These are phyloP conservation scores for Coprinopsis marcescibilis DNA, from an alignment of 768 basidiomycete genomes.

Conservation along the genomic window DNA sequence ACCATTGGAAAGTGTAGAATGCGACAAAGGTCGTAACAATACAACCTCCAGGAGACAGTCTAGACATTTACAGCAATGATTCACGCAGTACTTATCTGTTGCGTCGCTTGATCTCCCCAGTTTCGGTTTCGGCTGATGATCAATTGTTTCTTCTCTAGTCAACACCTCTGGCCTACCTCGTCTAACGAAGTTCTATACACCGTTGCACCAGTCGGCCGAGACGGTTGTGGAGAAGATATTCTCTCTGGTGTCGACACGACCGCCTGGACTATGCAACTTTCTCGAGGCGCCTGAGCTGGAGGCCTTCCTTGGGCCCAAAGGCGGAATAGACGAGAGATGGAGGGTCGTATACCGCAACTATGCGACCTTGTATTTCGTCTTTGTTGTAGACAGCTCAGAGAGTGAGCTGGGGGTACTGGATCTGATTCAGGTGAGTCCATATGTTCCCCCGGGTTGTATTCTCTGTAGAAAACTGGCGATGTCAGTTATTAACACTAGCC, in stretches of 20 bases:
- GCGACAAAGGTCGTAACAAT: too few relatives aligned
- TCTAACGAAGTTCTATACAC: slow-evolving; percentile 85
- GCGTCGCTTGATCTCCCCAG: slow-evolving; percentile 22
- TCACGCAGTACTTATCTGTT: slow-evolving; percentile 83
- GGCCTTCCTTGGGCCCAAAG: slow-evolving; percentile 57
- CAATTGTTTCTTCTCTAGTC: slow-evolving; percentile 41
- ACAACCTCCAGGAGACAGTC: neutral
- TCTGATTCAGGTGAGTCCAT: slow-evolving; percentile 77
- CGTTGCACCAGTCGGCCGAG: slow-evolving; percentile 61
- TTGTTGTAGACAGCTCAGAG: slow-evolving; percentile 94
- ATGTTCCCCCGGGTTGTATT: neutral
- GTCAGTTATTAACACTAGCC: too few relatives aligned
- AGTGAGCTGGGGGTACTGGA: slow-evolving; percentile 96
- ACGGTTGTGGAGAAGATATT: slow-evolving; percentile 85
- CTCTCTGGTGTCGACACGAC: slow-evolving; percentile 76
- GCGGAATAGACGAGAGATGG: slow-evolving; percentile 53
- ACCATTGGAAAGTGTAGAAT: too few relatives aligned
- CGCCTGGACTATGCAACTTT: slow-evolving; percentile 88
- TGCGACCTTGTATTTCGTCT: slow-evolving; percentile 94
- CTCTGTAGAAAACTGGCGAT: neutral
- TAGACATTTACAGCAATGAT: slow-evolving; percentile 49
- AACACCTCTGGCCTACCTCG: slow-evolving; percentile 89
- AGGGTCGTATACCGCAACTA: slow-evolving; percentile 93
- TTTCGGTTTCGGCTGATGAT: slow-evolving; percentile 12
- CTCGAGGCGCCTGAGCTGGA: slow-evolving; percentile 89